These are phyloP conservation scores for Globisporangium cylindrosporum DNA, from an alignment of 352 stramenopile genomes.

Conservation along the genomic window DNA sequence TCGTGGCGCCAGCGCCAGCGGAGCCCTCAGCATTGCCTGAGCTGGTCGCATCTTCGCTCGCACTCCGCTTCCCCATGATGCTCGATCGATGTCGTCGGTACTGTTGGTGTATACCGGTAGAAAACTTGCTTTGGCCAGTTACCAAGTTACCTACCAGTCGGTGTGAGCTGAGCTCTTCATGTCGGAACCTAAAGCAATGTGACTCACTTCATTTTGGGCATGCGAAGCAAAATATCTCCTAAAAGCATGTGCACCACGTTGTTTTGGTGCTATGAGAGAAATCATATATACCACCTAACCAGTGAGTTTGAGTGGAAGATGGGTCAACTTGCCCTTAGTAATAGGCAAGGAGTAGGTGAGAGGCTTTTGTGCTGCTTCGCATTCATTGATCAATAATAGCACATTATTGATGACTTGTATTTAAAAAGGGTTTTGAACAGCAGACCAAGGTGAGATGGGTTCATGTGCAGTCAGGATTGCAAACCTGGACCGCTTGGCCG, in stretches of 20 bases:
- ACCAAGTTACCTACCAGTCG: background rate
- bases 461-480: background rate
- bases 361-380: background rate
- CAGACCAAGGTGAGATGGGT: background rate
- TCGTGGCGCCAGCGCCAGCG: background rate
- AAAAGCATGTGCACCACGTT: background rate
- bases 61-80: slow-evolving; percentile 16
- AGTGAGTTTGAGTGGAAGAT: background rate
- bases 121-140: slow-evolving; percentile 7
- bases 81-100: background rate
- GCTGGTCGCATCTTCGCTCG: background rate
- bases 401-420: background rate
- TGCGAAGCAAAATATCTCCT: background rate
- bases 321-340: background rate
- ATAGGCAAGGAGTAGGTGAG: background rate
- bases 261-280: background rate
- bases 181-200: background rate
- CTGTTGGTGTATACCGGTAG: slow-evolving; percentile 9
- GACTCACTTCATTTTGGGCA: background rate
- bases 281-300: background rate
- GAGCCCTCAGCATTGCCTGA: background rate
- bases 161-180: background rate
- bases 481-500: background rate
- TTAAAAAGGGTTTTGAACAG: background rate
- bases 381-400: background rate